Evolutionary conservation across 768 basidiomycete genomes (phyloP), one percentile per base, ranked within the genome.

Genomic region (Cytidiella melzeri): DNA sequence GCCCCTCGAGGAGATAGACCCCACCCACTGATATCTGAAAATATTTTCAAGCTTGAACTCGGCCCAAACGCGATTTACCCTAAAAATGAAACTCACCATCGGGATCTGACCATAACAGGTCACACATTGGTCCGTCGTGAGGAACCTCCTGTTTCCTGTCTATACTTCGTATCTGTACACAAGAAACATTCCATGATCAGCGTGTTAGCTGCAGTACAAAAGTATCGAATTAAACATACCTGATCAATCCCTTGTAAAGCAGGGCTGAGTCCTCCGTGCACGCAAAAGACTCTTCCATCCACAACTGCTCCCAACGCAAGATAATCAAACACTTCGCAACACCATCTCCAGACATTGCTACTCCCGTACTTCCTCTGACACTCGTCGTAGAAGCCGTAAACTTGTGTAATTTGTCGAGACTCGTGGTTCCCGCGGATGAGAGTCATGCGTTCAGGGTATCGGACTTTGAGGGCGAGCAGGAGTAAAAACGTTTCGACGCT

Each of bases 401-500:
- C 91, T 64, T 98, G 95, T 0, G 95, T 98, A 58, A 98, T 97
- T 64, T 97, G 95, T 3, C 95, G 77, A 5, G 89, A 92, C 66
- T 98, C 95, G 73, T 98, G 95, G 76, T 98, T 98, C 9, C 95
- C 95, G 41, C 95, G 80, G 55, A 98, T 94, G 55, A 98, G 84
- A 0, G 92, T 96, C 65, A 98, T 95, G 45, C 93, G 85, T 63
- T 97, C 95, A 23, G 94, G 95, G 66, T 96, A 97, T 19, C 95
- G 90, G 53, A 95, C 89, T 68, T 99, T 99, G 64, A 96, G 81
- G 0, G 93, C 92, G 56, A 98, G 81, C 18, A 97, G 79, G 40
- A 98, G 81, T 18, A 96, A 79, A 65, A 97, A 95, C 0, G 95
- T 97, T 64, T 98, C 95, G 51, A 97, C 92, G 64, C 83, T 86